Base-by-base conservation (phyloP, 129 eudicot genomes). In the Helianthus tuberosus region DNA sequence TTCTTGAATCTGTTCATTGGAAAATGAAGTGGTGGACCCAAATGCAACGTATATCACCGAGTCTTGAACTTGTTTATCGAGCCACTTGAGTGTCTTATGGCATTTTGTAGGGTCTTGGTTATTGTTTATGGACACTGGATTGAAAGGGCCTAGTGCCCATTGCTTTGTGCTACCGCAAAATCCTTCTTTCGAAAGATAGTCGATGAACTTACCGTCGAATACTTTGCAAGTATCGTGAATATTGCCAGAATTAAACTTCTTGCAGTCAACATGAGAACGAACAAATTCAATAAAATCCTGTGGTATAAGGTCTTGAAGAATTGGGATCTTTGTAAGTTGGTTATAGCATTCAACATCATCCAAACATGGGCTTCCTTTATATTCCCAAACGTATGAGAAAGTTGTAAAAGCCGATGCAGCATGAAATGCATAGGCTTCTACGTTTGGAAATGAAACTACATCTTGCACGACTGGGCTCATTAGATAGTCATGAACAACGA, bases 61-160 rank as follows among this genome's bases (percentile, higher is more conserved):
- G 41, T 81, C 78, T 11, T 64, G 38, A 11, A 20, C 82, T 52
- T 78, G 91, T 36, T 81, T 75, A 48, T 86, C 91, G 0, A 86
- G 88, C 91, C 86, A 83, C 17, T 66, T n/a, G 29, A 87, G 72
- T 25, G 60, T 13, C 23, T 20, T 20, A 20, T 20, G 23, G 23
- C 23, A 0, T 20, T 64, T 72, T 1, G 8, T 32, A 20, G 50
- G 15, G 41, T 72, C 7, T 57, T 67, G 39, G 11, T 52, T 1
- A 17, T 66, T 16, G 55, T 3, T 53, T 66, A 52, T 16, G 39
- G 55, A 29, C 5, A 72, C 75, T 0, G 80, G 86, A 62, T 85
- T 85, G 35, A 86, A 83, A 12, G 85, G 85, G 8, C 85, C 85
- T 23, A 83, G 16, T 13, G 83, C 87, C 87, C 83, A 89, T 8